Evolutionary conservation across 306 rosid genomes (phyloP).

Genomic region (barrel medic (Medicago truncatula)): DNA sequence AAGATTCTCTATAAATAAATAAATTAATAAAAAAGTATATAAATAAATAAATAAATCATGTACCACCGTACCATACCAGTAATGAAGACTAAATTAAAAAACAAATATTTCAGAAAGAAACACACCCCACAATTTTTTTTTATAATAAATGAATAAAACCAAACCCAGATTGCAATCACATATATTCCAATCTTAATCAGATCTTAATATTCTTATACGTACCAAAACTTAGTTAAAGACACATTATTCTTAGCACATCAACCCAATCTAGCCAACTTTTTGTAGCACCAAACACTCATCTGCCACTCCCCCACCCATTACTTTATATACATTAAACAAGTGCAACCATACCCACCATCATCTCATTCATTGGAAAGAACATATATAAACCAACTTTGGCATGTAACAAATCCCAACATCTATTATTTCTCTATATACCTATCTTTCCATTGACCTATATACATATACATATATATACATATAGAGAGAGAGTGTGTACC

Average conservation of each 20-base stretch:
- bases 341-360: constrained; percentile 10
- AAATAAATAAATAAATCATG: not conserved
- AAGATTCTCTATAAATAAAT: not conserved
- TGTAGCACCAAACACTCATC: constrained; percentile 30
- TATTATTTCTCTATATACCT: not conserved
- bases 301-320: constrained; percentile 27
- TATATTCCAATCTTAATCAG: constrained; percentile 45
- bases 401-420: constrained; percentile 43
- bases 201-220: constrained; percentile 52
- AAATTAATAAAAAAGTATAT: not conserved
- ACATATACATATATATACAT: not conserved
- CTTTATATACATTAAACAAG: constrained; percentile 34
- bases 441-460: not conserved
- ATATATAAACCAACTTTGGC: constrained; percentile 21
- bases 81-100: constrained; percentile 37
- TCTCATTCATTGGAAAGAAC: constrained; percentile 40
- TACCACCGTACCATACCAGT: not conserved
- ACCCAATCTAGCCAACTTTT: constrained; percentile 10
- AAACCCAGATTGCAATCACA: constrained; percentile 55
- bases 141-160: not conserved
- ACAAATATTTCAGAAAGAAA: constrained; percentile 45
- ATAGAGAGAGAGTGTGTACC: not conserved
- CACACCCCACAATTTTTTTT: constrained; percentile 4
- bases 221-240: constrained; percentile 33
- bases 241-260: constrained; percentile 42